These are phyloP conservation scores for Entelexis paramagnoliae DNA, from an alignment of 1,139 yeast genomes.

Conservation along the genomic window DNA sequence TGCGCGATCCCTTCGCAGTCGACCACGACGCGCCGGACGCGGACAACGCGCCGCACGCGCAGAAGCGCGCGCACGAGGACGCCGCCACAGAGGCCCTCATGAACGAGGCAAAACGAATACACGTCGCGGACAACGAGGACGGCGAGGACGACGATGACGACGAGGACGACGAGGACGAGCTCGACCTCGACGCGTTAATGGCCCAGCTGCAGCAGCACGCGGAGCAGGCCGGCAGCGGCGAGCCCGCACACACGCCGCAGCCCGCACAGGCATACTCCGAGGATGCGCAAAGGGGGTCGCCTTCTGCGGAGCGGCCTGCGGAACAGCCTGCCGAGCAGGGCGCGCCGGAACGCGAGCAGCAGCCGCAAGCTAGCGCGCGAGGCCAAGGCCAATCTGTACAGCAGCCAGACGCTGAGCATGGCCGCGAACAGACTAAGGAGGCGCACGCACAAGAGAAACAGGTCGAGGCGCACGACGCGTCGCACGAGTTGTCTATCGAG, in stretches of 20 bases:
- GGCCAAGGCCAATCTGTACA: background rate
- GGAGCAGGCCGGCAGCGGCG: constrained; percentile 1
- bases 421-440: background rate
- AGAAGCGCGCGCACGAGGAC: constrained; percentile 10
- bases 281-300: background rate
- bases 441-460: background rate
- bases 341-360: too few species aligned
- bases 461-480: background rate
- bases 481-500: constrained; percentile 20
- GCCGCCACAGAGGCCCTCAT: background rate
- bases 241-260: background rate
- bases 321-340: background rate
- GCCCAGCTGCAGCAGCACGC: constrained; percentile 25
- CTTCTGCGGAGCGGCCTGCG: background rate
- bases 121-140: background rate
- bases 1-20: constrained; percentile 1
- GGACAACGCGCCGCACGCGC: background rate
- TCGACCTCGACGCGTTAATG: constrained; percentile 25
- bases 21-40: constrained; percentile 2
- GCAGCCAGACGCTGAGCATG: background rate
- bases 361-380: background rate
- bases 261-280: background rate
- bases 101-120: constrained; percentile 4
- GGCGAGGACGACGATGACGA: constrained; percentile 8
- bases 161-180: constrained; percentile 15